Evolutionary conservation across 306 rosid genomes (phyloP), one percentile per base, ranked within the genome.

Genomic region (Inga leiocalycina): DNA sequence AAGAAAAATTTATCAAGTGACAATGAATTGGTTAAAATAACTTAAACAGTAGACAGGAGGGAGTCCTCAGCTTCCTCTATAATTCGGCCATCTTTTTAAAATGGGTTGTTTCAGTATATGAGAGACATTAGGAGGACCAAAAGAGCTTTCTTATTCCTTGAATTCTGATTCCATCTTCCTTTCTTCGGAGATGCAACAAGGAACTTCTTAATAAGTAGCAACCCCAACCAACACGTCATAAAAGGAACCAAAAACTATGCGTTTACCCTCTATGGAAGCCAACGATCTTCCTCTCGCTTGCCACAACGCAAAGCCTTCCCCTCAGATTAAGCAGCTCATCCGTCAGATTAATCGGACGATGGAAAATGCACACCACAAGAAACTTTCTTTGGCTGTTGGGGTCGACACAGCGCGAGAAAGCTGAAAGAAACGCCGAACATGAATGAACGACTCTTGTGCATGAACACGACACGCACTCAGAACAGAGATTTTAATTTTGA

Each of bases 41-140:
- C 1, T 39, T 39, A 39, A 4, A 37, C 0, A 0, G 1, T 37
- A 6, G 39, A 5, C 0, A 0, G 43, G 8, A 1, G 1, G 1
- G 43, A 6, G 8, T 56, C 2, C 27, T 20, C n/a, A 9, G 30
- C 64, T 57, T n/a, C 64, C n/a, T 8, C 0, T 19, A 2, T 57
- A 0, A n/a, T n/a, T n/a, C 3, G 4, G 4, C 12, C 64, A 54
- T 54, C 24, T 8, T 57, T 57, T 8, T 8, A 57, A 57, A 57
- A 57, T 20, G 12, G 64, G 13, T 20, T 57, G 11, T 57, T 6
- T 17, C 24, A 4, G 19, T 51, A 16, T 12, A 12, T 51, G 57
- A 9, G 52, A 48, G 17, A 49, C 54, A 3, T 12, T 10, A 49
- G 54, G 54, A 49, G 19, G 17, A 49, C 1, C 54, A 49, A 12